A percentile compares a stretch with the other conserved stretches of the same genome.
phyloP scores from a whole-genome alignment of 768 basidiomycete genomes.

The Boletus rufocinnamomeus region DNA sequence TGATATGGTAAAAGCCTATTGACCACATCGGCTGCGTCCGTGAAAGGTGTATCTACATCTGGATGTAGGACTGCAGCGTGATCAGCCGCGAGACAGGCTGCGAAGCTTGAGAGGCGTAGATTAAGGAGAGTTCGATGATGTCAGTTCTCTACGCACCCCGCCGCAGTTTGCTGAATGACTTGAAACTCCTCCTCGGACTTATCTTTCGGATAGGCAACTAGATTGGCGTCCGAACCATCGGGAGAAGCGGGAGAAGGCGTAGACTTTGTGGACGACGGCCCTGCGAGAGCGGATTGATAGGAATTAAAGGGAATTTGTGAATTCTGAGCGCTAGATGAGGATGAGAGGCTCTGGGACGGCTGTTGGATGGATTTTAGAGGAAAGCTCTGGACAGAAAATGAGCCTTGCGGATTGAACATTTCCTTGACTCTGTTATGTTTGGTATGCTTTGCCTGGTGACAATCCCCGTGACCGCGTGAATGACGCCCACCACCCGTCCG shows the following conservation, averaged over 20 bases:
- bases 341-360: not conserved
- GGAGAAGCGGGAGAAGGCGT: conserved; percentile 8
- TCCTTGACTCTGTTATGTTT: conserved; percentile 39
- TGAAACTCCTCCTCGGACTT: conserved; percentile 54
- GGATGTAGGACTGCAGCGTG: conserved; percentile 62
- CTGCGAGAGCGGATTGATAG: conserved; percentile 18
- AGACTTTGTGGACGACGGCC: conserved; percentile 29
- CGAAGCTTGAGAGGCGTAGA: conserved; percentile 45
- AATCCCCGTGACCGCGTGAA: conserved; percentile 42
- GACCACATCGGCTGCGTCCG: conserved; percentile 60
- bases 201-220: conserved; percentile 34
- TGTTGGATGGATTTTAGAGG: conserved; percentile 21
- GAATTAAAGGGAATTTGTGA: conserved; percentile 10
- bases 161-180: conserved; percentile 46
- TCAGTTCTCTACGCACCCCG: conserved; percentile 43
- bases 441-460: conserved; percentile 40
- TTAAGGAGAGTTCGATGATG: conserved; percentile 16
- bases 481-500: conserved; percentile 8
- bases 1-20: conserved; percentile 80
- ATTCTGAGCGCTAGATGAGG: conserved; percentile 2
- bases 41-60: conserved; percentile 70
- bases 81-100: conserved; percentile 58
- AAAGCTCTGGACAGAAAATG: conserved; percentile 33
- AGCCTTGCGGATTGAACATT: conserved; percentile 35
- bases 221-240: conserved; percentile 30